Base-by-base conservation (phyloP, 2,329 filamentous ascomycete species). In the Microdochium paspali region DNA sequence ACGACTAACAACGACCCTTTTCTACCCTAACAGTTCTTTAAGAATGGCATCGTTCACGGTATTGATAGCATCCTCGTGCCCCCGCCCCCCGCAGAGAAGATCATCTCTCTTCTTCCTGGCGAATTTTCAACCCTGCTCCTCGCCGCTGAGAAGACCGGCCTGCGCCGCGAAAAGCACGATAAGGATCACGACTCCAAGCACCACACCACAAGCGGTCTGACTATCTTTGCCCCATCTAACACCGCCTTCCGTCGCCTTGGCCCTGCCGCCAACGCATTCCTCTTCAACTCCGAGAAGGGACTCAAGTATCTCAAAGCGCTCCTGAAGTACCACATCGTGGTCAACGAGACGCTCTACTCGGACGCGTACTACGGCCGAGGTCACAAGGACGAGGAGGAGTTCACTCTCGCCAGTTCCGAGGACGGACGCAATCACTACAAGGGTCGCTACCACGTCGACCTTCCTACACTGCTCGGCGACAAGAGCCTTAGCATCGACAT, bases 221-320 rank as follows among this genome's bases (percentile, higher is more conserved):
- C 90, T 2, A 61, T 93, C 51, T 94, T 95, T 58, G 86, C 85
- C 0, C 90, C 90, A 0, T 80, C 77, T 43, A 95, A 96, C 73
- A 68, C 66, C 4, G 90, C 90, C n/a, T 95, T 91, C 70, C 61
- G 76, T 56, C 79, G 79, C 54, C 81, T 96, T 1, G 88, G 89
- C 0, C 75, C 79, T 1, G 72, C 64, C 47, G 79, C 84, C 57
- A 94, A 91, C 60, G 86, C 82, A 21, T 96, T 95, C 74, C 73
- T 96, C 3, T 96, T 96, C 74, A 77, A 76, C 64, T 87, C 84
- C 49, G 71, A 78, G 24, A 77, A 74, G 46, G 90, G 90, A 2
- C 71, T 76, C 53, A 83, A 83, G 63, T 95, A 88, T 61, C 76
- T 96, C 18, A 80, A 78, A 54, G 87, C 87, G 0, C 69, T 95